Conservation (phyloP, 495 filamentous ascomycete genomes). For the Talaromyces stipitatus region DNA sequence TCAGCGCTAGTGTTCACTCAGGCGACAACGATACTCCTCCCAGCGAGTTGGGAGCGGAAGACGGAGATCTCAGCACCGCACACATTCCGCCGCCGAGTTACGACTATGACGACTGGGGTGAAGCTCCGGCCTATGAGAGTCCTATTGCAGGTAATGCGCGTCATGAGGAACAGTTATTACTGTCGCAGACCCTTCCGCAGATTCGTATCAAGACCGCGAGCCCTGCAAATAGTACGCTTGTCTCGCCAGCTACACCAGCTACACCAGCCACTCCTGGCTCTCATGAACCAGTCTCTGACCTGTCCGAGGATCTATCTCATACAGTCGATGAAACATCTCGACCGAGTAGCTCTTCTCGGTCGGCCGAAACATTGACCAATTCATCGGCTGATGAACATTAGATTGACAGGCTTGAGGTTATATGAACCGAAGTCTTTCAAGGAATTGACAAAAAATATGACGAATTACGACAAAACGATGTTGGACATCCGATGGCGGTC, state of each 20-base stretch:
- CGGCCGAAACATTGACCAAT: too few relatives aligned
- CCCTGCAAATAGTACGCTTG: constrained; percentile 24
- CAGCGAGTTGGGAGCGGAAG: constrained; percentile 17
- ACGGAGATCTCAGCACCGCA: constrained; percentile 27
- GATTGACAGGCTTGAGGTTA: too few relatives aligned
- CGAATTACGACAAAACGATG: neutral
- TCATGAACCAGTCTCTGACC: neutral
- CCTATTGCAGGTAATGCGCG: constrained; percentile 16
- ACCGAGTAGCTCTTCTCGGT: constrained; percentile 19
- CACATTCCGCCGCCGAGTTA: constrained; percentile 38
- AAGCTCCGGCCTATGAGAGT: constrained; percentile 38
- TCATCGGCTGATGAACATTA: too few relatives aligned
- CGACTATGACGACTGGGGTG: constrained; percentile 41
- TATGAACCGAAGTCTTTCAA: too few relatives aligned
- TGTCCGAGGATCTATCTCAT: neutral
- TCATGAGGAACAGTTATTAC: constrained; percentile 12
- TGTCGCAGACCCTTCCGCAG: constrained; percentile 23
- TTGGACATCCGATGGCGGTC: neutral
- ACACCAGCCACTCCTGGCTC: neutral
- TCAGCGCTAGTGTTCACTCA: neutral
- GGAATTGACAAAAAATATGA: too few relatives aligned
- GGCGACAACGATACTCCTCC: constrained; percentile 26
- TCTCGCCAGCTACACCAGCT: constrained; percentile 15
- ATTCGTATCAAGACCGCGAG: constrained; percentile 35
- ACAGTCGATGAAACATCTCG: neutral